phyloP scores from a whole-genome alignment of 2,329 filamentous ascomycete genomes.

The Fusarium cyanostomum region DNA sequence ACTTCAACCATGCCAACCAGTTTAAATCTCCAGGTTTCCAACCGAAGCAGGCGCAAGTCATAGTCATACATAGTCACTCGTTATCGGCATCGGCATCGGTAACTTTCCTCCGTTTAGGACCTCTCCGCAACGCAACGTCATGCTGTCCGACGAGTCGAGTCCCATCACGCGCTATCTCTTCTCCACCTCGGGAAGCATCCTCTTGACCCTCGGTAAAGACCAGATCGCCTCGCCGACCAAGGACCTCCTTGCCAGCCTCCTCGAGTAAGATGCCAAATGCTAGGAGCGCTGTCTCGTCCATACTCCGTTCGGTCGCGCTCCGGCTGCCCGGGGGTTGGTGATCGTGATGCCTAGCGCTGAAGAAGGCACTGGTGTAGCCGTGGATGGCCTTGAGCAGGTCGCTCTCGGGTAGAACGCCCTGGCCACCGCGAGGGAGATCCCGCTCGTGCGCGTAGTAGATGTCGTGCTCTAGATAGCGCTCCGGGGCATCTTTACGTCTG shows the following conservation, averaged over 20 bases:
- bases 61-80: constrained; percentile 20
- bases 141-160: constrained; percentile 39
- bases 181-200: constrained; percentile 23
- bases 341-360: constrained; percentile 55
- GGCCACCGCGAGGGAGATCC: constrained; percentile 58
- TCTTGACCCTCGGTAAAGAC: constrained; percentile 72
- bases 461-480: constrained; percentile 75
- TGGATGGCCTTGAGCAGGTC: constrained; percentile 77
- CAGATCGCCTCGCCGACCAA: constrained; percentile 74
- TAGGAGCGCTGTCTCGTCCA: constrained; percentile 82
- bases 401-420: constrained; percentile 68
- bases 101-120: constrained; percentile 49
- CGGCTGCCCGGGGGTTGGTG: constrained; percentile 31
- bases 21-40: constrained; percentile 3
- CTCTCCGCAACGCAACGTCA: constrained; percentile 35
- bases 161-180: constrained; percentile 29
- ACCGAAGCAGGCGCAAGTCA: not conserved
- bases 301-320: constrained; percentile 64
- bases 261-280: constrained; percentile 80
- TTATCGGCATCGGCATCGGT: constrained; percentile 27
- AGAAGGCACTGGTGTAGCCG: constrained; percentile 73
- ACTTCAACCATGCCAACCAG: not conserved
- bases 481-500: constrained; percentile 69
- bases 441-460: constrained; percentile 73
- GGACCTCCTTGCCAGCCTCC: constrained; percentile 68